Evolutionary conservation across 2,329 filamentous ascomycete genomes (phyloP).

Genomic region (Fusarium sp.): DNA sequence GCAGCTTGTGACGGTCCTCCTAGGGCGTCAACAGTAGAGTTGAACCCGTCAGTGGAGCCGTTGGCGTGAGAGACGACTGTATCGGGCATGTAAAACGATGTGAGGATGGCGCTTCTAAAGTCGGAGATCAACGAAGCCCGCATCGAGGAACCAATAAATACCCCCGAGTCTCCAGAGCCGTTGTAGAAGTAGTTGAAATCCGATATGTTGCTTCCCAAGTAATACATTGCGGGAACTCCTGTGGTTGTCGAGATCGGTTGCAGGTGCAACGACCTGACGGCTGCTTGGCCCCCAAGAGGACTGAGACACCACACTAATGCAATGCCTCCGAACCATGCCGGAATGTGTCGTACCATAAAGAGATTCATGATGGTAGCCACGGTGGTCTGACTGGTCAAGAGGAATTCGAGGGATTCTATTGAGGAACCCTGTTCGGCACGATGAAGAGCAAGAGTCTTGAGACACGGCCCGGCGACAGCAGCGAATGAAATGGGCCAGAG

Average conservation of each 20-base stretch:
- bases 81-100: background rate
- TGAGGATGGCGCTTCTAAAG: background rate
- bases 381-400: background rate
- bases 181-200: background rate
- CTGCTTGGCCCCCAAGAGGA: constrained; percentile 3
- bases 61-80: background rate
- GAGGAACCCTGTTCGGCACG: background rate
- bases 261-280: background rate
- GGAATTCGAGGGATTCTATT: background rate
- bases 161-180: rapidly evolving
- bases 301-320: background rate
- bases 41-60: background rate
- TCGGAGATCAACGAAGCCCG: rapidly evolving
- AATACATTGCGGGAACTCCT: background rate
- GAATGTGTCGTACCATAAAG: background rate
- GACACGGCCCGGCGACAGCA: background rate
- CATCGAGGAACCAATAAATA: background rate
- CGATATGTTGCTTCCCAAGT: background rate
- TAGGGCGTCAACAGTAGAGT: rapidly evolving
- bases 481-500: constrained; percentile 24
- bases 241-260: background rate
- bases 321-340: background rate
- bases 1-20: background rate
- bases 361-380: background rate
- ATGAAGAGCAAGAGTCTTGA: constrained; percentile 1